Base-by-base conservation (phyloP, 441 rosid genomes). In the Pelargonium myrrhifolium region DNA sequence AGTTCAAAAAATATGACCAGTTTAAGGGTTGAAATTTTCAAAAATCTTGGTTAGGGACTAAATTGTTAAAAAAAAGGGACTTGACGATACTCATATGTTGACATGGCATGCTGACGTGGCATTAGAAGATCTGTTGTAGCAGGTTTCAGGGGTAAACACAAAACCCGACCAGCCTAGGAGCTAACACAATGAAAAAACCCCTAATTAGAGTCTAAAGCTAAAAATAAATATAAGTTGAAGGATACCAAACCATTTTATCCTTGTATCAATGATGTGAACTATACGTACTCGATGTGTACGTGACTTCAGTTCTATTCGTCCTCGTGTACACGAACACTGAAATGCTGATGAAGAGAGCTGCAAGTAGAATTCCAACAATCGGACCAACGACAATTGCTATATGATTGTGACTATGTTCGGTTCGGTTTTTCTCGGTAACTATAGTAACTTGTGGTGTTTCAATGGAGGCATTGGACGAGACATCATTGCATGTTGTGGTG, bases 371-470 rank as follows among this genome's bases (percentile, higher is more conserved):
- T 82, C 91, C 94, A 11, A 79, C 89, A 55, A 74, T 69, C 18
- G 85, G 85, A 66, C 96, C 92, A 18, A 84, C 81, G 65, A 84
- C 74, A 62, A 86, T 77, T 24, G 84, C 80, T 47, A 81, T 37
- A 69, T 47, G 88, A 77, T 74, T 53, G 21, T 53, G 59, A 18
- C 31, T 76, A 42, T 65, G 74, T 51, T 72, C 66, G 17, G 51
- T 53, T 62, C 77, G 86, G 70, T 84, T 93, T 73, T 78, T 80
- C 66, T 71, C 63, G 26, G 82, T 45, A 26, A 86, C 62, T 73
- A 89, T 77, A 14, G 89, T 93, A 72, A 90, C 88, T 83, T 90
- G 93, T 1, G 97, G 97, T 64, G 87, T 80, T 74, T 90, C 91
- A 51, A 87, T 79, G 14, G 96, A 76, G 65, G 89, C 79, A 69